Percentiles rank a stretch among this genome's conserved stretches.
phyloP scores from a whole-genome alignment of 371 early-diverging fungal genomes.

The Haplosporangium sp. region DNA sequence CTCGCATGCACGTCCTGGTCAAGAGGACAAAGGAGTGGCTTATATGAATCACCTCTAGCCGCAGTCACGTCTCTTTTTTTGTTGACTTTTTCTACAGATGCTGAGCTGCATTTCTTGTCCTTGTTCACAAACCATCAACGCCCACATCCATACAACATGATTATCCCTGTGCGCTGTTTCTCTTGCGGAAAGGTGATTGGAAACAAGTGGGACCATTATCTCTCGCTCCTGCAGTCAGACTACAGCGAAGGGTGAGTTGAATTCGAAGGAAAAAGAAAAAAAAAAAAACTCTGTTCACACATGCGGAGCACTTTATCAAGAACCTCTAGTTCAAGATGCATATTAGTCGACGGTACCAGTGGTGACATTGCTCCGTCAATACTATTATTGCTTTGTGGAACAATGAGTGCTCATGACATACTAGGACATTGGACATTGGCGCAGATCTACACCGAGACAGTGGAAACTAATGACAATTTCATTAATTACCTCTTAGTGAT shows the following conservation, averaged over 20 bases:
- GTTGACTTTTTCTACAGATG: conserved; percentile 10
- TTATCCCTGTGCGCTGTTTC: conserved; percentile 97
- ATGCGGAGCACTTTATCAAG: too few relatives aligned
- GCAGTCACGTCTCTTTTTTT: conserved; percentile 3
- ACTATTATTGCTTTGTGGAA: too few relatives aligned
- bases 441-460: too few relatives aligned
- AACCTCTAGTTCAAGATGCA: too few relatives aligned
- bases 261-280: not conserved
- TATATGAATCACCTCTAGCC: not conserved
- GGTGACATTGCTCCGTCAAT: too few relatives aligned
- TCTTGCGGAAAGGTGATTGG: conserved; percentile 99
- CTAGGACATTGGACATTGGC: too few relatives aligned
- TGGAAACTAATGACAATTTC: not conserved
- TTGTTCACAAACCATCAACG: conserved; percentile 19
- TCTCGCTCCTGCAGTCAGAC: conserved; percentile 82
- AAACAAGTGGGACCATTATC: conserved; percentile 97
- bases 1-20: too few relatives aligned
- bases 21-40: not conserved
- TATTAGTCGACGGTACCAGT: too few relatives aligned
- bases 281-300: not conserved
- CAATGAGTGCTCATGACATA: too few relatives aligned
- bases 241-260: conserved; percentile 79
- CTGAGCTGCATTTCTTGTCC: conserved; percentile 8
- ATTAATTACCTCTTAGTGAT: conserved; percentile 62
- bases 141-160: conserved; percentile 69